Conservation (phyloP, 345 rosid species). For the Salix purpurea region DNA sequence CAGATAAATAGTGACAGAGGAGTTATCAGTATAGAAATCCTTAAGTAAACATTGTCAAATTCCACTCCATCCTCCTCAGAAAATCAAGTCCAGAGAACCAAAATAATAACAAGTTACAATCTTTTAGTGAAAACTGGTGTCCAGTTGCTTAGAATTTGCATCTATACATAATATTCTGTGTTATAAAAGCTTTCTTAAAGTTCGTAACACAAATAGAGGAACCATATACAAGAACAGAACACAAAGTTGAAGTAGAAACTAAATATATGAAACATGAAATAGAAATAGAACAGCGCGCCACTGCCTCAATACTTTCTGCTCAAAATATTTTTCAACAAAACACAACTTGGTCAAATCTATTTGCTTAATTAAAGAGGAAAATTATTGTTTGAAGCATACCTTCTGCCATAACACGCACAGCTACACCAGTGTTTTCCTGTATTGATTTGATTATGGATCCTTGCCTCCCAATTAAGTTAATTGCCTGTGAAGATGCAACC, state of each 20-base stretch:
- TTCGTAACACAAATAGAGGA: not conserved
- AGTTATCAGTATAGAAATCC: not conserved
- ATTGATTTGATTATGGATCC: slow-evolving; percentile 80
- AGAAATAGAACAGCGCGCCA: not conserved
- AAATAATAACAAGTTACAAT: not conserved
- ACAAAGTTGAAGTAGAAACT: not conserved
- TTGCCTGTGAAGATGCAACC: slow-evolving; percentile 86
- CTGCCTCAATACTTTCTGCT: not conserved
- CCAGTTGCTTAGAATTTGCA: not conserved
- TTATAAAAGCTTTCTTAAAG: not conserved
- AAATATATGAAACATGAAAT: not conserved
- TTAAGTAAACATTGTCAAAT: no score
- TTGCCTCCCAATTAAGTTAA: slow-evolving; percentile 85
- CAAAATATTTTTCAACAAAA: not conserved
- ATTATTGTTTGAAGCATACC: slow-evolving; percentile 33
- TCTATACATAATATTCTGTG: not conserved
- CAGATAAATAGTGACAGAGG: not conserved
- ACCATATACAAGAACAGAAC: not conserved
- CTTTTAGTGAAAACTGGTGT: not conserved
- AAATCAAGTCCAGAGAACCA: not conserved
- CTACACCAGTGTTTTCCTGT: slow-evolving; percentile 72
- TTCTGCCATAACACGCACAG: slow-evolving; percentile 68
- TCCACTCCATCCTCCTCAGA: not conserved
- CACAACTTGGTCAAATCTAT: not conserved
- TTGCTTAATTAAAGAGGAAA: not conserved